These are phyloP conservation scores for Salvia rosmarinus DNA, from an alignment of 257 asterid species.

Conservation along the genomic window DNA sequence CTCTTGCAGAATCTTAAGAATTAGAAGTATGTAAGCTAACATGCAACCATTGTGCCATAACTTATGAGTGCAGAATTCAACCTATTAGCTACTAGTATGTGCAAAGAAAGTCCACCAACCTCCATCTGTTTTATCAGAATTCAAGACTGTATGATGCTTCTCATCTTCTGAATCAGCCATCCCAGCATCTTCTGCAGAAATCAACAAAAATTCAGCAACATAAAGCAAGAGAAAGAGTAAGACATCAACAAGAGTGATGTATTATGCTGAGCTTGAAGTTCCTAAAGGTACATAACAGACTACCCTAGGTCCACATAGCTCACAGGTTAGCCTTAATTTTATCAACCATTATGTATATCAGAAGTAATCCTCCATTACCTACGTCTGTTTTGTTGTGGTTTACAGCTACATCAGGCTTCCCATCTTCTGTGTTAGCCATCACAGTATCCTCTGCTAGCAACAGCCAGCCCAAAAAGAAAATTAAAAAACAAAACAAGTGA, in stretches of 20 bases:
- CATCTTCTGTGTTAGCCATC: constrained; percentile 40
- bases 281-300: background rate
- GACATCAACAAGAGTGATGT: background rate
- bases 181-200: constrained; percentile 11
- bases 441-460: constrained; percentile 35
- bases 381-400: constrained; percentile 32
- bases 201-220: background rate
- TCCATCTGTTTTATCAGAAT: constrained; percentile 23
- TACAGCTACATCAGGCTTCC: constrained; percentile 40
- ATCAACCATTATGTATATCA: background rate
- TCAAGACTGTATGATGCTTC: background rate
- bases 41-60: background rate
- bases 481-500: background rate
- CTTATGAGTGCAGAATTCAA: background rate
- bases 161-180: background rate
- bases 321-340: background rate
- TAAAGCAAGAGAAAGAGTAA: background rate
- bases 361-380: constrained; percentile 30
- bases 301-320: constrained; percentile 4
- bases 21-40: background rate
- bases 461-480: background rate
- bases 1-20: background rate
- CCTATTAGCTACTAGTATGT: background rate
- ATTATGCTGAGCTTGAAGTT: background rate
- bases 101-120: background rate